Conservation (phyloP, 2,329 filamentous ascomycete species). For the Fusarium sp. region DNA sequence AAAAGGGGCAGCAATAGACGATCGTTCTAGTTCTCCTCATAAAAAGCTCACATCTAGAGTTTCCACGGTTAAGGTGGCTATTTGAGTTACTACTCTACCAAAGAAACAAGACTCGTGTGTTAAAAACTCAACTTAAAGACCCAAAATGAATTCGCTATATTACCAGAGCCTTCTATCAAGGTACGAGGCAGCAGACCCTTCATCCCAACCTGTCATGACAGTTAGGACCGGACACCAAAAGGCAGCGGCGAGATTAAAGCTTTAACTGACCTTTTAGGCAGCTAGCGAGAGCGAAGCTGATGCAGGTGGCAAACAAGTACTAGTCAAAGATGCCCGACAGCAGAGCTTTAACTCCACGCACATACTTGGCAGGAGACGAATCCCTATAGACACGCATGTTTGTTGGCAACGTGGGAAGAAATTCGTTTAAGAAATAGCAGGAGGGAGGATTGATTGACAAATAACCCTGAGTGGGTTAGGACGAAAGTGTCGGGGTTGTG, state of each 20-base stretch:
- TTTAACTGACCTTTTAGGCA: conserved; percentile 4
- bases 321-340: conserved; percentile 2
- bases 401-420: neutral
- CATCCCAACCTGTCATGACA: neutral
- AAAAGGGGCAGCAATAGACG: neutral
- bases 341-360: neutral
- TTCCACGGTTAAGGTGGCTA: neutral
- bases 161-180: neutral
- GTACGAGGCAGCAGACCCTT: neutral
- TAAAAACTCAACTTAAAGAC: neutral
- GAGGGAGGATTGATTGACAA: neutral
- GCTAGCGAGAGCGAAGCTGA: neutral
- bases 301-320: neutral
- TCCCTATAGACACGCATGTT: neutral
- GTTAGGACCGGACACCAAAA: neutral
- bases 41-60: neutral
- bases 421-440: neutral
- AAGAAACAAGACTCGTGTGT: neutral
- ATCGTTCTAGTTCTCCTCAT: neutral
- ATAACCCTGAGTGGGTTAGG: neutral
- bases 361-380: conserved; percentile 5
- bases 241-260: neutral
- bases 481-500: neutral
- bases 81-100: neutral
- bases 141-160: neutral